phyloP scores from a whole-genome alignment of 2,329 filamentous ascomycete genomes.

The Triangularia verruculosa region DNA sequence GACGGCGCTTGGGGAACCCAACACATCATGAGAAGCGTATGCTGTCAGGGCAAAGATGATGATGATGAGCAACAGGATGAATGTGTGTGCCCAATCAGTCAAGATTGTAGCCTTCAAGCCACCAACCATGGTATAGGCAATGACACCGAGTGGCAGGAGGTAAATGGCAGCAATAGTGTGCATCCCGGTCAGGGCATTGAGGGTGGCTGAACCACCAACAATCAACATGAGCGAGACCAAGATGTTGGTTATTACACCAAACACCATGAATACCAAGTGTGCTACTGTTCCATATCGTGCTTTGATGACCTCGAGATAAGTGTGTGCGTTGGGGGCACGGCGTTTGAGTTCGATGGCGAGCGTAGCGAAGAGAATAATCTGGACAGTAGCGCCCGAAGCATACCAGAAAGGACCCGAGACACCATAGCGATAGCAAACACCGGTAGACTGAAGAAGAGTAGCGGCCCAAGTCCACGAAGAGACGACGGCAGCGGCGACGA shows the following conservation, averaged over 20 bases:
- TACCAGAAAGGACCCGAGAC: slow-evolving; percentile 62
- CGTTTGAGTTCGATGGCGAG: slow-evolving; percentile 87
- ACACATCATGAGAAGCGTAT: slow-evolving; percentile 68
- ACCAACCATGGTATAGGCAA: slow-evolving; percentile 72
- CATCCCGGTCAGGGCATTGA: slow-evolving; percentile 68
- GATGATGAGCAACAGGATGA: slow-evolving; percentile 81
- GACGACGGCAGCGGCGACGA: slow-evolving; percentile 86
- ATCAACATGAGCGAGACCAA: slow-evolving; percentile 87
- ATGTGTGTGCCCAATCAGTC: slow-evolving; percentile 82
- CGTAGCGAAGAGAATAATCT: slow-evolving; percentile 86
- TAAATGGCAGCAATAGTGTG: slow-evolving; percentile 79
- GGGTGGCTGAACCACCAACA: slow-evolving; percentile 76
- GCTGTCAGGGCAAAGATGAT: slow-evolving; percentile 80
- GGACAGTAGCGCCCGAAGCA: slow-evolving; percentile 71
- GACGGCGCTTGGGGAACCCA: slow-evolving; percentile 73
- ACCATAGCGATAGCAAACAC: slow-evolving; percentile 80
- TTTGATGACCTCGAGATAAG: slow-evolving; percentile 77
- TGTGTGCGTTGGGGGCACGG: slow-evolving; percentile 82
- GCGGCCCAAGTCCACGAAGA: slow-evolving; percentile 93
- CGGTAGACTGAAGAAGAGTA: slow-evolving; percentile 73
- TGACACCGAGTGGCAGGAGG: slow-evolving; percentile 74
- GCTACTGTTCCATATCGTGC: slow-evolving; percentile 71
- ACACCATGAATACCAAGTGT: slow-evolving; percentile 77
- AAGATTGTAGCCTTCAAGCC: slow-evolving; percentile 86
- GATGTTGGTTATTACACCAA: slow-evolving; percentile 80